Base-by-base conservation (phyloP, 164 flowering plant species). In the Aristolochia contorta region DNA sequence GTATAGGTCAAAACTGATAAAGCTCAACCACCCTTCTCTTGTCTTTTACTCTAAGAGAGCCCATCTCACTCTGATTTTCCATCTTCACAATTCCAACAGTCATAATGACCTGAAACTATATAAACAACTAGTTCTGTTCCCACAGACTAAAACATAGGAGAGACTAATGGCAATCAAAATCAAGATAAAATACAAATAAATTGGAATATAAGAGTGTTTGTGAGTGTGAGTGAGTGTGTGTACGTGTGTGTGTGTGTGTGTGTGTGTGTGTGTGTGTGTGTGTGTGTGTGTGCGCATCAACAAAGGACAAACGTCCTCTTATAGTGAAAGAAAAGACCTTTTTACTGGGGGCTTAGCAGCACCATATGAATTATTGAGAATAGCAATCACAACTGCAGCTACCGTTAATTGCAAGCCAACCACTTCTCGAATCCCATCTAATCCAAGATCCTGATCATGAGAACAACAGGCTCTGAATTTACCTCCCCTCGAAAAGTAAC, bases 341-440 rank as follows among this genome's bases (percentile, higher is more conserved):
- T 81, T 58, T 1, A 78, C 57, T 50, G 58, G 59, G 59, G 91
- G 70, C 58, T 60, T 74, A 63, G 74, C 49, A 57, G 70, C 58
- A 54, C 65, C 74, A 62, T 90, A 93, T 58, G 99, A 80, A 32
- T 79, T 74, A 68, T 66, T 84, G 60, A 93, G 70, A 16, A 82
- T 59, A 63, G 77, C 68, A 74, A 90, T 58, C 61, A 90, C 94
- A 63, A 86, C 57, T 65, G 76, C 70, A 59, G 84, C 89, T 32
- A 82, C 59, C 57, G 65, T 69, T 30, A 93, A 64, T 69, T 82
- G 96, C 30, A 86, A 45, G 47, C 73, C 87, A 43, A 72, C 72
- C 51, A 32, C 62, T 51, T 81, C 86, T 59, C 71, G 88, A 46
- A 84, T 60, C 66, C 86, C 82, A 56, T 82, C 67, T 60, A 71